A percentile compares a stretch with the other conserved stretches of the same genome.
These are phyloP conservation scores for Inga laurina DNA, from an alignment of 306 rosid species.

Conservation along the genomic window DNA sequence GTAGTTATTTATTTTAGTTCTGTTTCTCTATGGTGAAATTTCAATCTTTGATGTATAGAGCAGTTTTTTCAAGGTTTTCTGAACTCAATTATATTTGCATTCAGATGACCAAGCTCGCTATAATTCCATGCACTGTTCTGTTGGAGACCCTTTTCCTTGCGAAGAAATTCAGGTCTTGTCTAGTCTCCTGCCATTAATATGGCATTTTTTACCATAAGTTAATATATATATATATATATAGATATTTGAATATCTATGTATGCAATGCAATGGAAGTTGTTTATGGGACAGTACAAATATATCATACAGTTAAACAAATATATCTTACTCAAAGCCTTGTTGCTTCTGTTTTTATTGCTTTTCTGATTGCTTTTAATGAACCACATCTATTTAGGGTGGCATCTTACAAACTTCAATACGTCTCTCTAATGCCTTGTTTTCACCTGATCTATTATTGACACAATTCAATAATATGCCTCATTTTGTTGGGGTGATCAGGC, in stretches of 20 bases:
- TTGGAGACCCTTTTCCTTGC: slow-evolving; percentile 57
- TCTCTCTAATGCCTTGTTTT: slow-evolving; percentile 26
- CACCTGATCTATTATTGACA: slow-evolving; percentile 2
- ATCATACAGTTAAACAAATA: background rate
- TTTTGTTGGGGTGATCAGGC: background rate
- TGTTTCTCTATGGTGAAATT: slow-evolving; percentile 14
- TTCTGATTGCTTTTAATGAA: background rate
- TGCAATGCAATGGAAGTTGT: background rate
- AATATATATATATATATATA: background rate
- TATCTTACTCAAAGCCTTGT: background rate
- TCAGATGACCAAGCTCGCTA: slow-evolving; percentile 70
- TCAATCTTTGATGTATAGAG: slow-evolving; percentile 15
- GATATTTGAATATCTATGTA: background rate
- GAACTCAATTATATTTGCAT: slow-evolving; percentile 37
- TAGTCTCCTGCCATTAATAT: slow-evolving; percentile 15
- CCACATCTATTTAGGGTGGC: background rate
- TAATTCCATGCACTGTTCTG: slow-evolving; percentile 59
- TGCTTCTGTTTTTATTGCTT: background rate
- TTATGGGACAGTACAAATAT: background rate
- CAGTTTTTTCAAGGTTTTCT: slow-evolving; percentile 22
- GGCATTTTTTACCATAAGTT: slow-evolving; percentile 23
- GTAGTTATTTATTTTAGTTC: background rate
- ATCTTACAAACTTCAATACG: background rate
- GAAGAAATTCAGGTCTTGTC: slow-evolving; percentile 53
- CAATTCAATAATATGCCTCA: background rate